phyloP scores from a whole-genome alignment of 2,329 filamentous ascomycete genomes.

The Sarocladium strictum region DNA sequence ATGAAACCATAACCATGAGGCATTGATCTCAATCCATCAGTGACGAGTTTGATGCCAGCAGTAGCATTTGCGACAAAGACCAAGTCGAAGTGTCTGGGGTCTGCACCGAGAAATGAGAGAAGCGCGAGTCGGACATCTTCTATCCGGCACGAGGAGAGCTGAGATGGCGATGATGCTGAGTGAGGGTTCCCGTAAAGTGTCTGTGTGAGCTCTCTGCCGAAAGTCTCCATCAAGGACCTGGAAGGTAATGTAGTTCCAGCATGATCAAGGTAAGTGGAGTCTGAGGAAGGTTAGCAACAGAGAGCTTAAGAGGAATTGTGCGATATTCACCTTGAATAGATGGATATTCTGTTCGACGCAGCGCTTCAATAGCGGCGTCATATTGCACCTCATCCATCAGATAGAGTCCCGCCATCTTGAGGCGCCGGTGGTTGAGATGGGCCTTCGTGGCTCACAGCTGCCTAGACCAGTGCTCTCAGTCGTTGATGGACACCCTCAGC shows the following conservation, averaged over 20 bases:
- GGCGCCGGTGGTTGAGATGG: background rate
- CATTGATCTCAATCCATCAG: constrained; percentile 66
- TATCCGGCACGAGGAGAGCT: constrained; percentile 65
- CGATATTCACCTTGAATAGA: constrained; percentile 56
- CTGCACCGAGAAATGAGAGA: constrained; percentile 73
- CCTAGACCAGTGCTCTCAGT: background rate
- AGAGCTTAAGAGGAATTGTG: background rate
- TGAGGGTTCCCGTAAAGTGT: constrained; percentile 89
- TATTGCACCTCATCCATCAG: constrained; percentile 30
- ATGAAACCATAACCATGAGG: constrained; percentile 71
- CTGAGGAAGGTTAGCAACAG: constrained; percentile 22
- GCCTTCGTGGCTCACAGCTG: background rate
- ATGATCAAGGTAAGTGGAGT: constrained; percentile 82
- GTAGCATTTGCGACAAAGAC: constrained; percentile 92
- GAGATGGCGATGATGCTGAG: constrained; percentile 76
- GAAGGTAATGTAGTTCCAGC: constrained; percentile 83
- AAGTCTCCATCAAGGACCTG: constrained; percentile 73
- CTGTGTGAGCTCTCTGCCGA: constrained; percentile 70
- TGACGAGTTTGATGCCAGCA: constrained; percentile 80
- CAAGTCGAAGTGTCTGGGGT: constrained; percentile 76
- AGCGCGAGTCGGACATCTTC: constrained; percentile 69
- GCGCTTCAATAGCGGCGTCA: constrained; percentile 50
- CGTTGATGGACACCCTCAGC: background rate
- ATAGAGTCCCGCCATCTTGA: background rate
- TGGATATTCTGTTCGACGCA: constrained; percentile 59